Base-by-base conservation (phyloP, 164 flowering plant genomes). In the Magnolia officinalis region DNA sequence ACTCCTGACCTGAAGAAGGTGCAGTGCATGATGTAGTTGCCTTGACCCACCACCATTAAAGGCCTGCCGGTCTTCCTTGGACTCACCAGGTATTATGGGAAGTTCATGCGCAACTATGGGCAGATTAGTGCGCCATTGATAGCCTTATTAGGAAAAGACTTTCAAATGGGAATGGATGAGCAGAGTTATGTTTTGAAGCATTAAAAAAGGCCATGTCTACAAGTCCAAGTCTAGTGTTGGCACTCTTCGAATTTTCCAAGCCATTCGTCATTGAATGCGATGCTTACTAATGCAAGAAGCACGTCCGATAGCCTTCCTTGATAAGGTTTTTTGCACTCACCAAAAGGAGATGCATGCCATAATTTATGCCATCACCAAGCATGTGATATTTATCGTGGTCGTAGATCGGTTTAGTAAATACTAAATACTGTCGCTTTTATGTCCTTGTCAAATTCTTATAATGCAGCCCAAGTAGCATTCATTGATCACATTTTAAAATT, bases 291-390 rank as follows among this genome's bases (percentile, higher is more conserved):
- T 68, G 59, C 80, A 79, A 45, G 0, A 65, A 50, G 23, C 24
- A 0, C 9, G 26, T 2, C 74, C 70, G 0, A 21, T 73, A 2
- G 73, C 76, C 1, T 72, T 24, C 3, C 26, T 73, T 4, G 73
- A 69, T 23, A 1, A 19, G 20, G 37, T 45, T 9, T 8, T 2
- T 6, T 67, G 70, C 18, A 45, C 50, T 29, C 70, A 78, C 16
- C 45, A 26, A 9, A 11, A 67, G 11, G 81, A 79, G 16, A 20
- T 79, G 24, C 16, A 51, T 1, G 52, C 81, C 14, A 65, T 79
- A 1, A 52, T 72, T 0, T 3, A 50, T 4, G 75, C 74, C 5
- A 45, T 79, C 1, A 3, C 20, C 2, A 71, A 19, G n/a, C 10
- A 1, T 3, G 26, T 11, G 2, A 72, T 77, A 1, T 66, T 72